phyloP scores from a whole-genome alignment of 805 yeast genomes.

The Limtongozyma cylindracea region DNA sequence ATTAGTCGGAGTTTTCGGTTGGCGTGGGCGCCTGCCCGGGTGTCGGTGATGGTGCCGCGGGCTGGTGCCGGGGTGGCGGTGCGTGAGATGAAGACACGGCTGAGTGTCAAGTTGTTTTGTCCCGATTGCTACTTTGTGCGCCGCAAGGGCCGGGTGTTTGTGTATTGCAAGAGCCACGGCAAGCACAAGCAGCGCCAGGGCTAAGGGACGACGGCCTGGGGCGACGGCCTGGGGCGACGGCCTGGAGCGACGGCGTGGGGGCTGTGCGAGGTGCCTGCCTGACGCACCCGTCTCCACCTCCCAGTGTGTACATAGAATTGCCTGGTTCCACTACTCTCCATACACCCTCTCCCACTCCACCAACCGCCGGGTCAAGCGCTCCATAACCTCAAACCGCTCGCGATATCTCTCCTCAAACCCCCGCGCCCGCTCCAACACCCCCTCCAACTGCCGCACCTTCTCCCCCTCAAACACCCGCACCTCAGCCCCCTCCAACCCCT shows the following conservation, averaged over 20 bases:
- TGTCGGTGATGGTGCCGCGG: no score
- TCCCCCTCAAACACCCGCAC: slow-evolving; percentile 11
- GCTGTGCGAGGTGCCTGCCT: no score
- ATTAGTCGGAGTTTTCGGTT: no score
- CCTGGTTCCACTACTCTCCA: slow-evolving; percentile 17
- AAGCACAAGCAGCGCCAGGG: slow-evolving; percentile 5
- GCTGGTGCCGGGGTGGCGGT: no score
- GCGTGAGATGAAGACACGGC: no score
- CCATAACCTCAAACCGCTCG: slow-evolving; percentile 42
- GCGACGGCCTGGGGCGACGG: no score
- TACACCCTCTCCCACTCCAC: slow-evolving; percentile 61
- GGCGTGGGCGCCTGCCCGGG: no score
- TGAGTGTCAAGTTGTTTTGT: slow-evolving; percentile 89
- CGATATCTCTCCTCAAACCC: slow-evolving; percentile 16
- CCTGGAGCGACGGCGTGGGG: no score
- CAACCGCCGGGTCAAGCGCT: slow-evolving; percentile 42
- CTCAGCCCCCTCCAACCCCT: slow-evolving; percentile 1
- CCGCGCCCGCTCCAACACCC: slow-evolving; percentile 2
- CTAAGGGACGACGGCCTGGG: no score
- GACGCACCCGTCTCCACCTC: no score
- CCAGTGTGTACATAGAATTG: no score
- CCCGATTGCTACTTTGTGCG: slow-evolving; percentile 74
- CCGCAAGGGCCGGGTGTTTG: slow-evolving; percentile 86
- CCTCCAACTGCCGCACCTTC: slow-evolving; percentile 15
- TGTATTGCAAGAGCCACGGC: slow-evolving; percentile 1